These are phyloP conservation scores for Penicillium dipodomyicola DNA, from an alignment of 495 filamentous ascomycete genomes.

Conservation along the genomic window DNA sequence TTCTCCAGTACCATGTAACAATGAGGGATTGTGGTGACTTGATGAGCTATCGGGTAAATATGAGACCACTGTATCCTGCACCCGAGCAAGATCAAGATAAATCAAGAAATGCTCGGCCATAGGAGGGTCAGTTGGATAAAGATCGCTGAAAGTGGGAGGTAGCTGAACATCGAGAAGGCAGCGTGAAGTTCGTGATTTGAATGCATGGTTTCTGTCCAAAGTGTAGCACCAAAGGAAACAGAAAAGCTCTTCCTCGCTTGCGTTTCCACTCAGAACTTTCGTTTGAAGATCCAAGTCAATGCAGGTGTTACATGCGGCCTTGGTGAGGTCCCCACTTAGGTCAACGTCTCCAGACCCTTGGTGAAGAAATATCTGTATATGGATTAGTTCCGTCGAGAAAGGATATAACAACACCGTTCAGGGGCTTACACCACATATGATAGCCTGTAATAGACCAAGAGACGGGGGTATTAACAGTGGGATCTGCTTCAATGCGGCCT, in stretches of 20 bases:
- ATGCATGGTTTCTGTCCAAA: slow-evolving; percentile 25
- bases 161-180: slow-evolving; percentile 10
- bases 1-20: not conserved
- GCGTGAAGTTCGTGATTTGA: slow-evolving; percentile 15
- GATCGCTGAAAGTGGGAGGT: not conserved
- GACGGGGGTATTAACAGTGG: slow-evolving; percentile 14
- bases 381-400: not conserved
- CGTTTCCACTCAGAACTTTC: not conserved
- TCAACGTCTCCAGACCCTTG: slow-evolving; percentile 24
- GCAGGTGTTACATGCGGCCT: slow-evolving; percentile 20
- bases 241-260: slow-evolving; percentile 21
- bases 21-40: not conserved
- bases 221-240: slow-evolving; percentile 30
- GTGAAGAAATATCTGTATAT: slow-evolving; percentile 19
- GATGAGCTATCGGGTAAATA: slow-evolving; percentile 5
- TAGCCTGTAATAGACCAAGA: slow-evolving; percentile 16
- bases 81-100: slow-evolving; percentile 22
- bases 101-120: slow-evolving; percentile 16
- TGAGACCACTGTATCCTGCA: slow-evolving; percentile 20
- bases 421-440: slow-evolving; percentile 3
- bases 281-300: slow-evolving; percentile 18
- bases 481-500: slow-evolving; percentile 19
- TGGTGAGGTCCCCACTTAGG: slow-evolving; percentile 17
- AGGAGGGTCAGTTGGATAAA: not conserved
- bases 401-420: too few relatives aligned